phyloP scores from a whole-genome alignment of 108 stramenopile genomes.

The Epithemia pelagica region DNA sequence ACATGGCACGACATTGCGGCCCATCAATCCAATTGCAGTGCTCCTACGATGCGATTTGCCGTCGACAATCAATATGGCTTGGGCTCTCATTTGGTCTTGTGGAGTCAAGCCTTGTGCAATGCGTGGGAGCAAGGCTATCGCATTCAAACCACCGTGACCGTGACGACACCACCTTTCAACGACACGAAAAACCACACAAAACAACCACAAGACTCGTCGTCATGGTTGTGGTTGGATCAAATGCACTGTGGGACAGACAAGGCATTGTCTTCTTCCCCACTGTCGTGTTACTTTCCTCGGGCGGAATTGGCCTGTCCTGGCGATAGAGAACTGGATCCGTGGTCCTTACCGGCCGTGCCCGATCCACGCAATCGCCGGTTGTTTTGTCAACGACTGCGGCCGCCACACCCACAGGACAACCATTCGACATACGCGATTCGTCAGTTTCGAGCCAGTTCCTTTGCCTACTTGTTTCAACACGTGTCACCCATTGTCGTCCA shows the following conservation, averaged over 20 bases:
- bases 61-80: slow-evolving; percentile 27
- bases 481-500: slow-evolving; percentile 39
- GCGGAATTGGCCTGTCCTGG: slow-evolving; percentile 27
- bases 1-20: too few species aligned
- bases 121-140: slow-evolving; percentile 23
- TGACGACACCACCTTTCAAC: slow-evolving; percentile 1
- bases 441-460: slow-evolving; percentile 30
- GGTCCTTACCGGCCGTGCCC: neutral
- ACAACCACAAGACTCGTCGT: slow-evolving; percentile 7
- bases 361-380: slow-evolving; percentile 9
- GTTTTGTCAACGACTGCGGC: neutral
- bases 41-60: slow-evolving; percentile 11
- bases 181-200: too few species aligned
- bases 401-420: neutral
- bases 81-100: slow-evolving; percentile 38
- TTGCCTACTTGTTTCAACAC: slow-evolving; percentile 44
- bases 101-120: slow-evolving; percentile 49
- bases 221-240: slow-evolving; percentile 46
- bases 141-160: slow-evolving; percentile 9
- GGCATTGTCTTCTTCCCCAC: slow-evolving; percentile 15
- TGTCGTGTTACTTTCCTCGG: slow-evolving; percentile 38
- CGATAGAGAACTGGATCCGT: neutral
- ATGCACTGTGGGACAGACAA: slow-evolving; percentile 18
- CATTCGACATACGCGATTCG: neutral
- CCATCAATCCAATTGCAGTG: slow-evolving; percentile 15